A percentile compares a stretch with the other conserved stretches of the same genome.
These are phyloP conservation scores for Psidium friedrichsthalianum DNA, from an alignment of 345 rosid genomes.

Conservation along the genomic window DNA sequence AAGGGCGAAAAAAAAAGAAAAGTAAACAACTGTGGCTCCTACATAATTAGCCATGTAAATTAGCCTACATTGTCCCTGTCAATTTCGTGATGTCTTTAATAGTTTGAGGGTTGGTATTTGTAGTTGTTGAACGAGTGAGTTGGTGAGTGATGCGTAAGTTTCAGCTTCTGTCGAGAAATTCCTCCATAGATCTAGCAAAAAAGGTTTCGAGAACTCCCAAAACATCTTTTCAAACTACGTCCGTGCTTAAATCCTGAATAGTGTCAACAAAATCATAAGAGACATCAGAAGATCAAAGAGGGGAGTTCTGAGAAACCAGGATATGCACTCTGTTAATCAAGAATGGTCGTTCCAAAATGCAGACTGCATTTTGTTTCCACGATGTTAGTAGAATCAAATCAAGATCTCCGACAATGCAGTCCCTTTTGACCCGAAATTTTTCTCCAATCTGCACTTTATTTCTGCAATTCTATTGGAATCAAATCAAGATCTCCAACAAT, in stretches of 20 bases:
- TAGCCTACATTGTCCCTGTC: neutral
- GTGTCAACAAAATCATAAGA: neutral
- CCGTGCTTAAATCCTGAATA: neutral
- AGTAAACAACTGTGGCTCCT: neutral
- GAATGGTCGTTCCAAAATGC: neutral
- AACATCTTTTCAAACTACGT: neutral
- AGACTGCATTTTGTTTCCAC: neutral
- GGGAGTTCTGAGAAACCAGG: neutral
- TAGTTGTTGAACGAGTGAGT: neutral
- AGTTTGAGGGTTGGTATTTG: neutral
- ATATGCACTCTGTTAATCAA: neutral
- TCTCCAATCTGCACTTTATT: neutral
- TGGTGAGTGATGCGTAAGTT: neutral
- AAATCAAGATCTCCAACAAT: neutral
- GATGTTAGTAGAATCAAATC: neutral
- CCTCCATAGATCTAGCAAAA: neutral
- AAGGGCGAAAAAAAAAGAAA: neutral
- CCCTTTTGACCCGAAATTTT: neutral
- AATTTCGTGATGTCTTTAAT: neutral
- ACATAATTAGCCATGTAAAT: neutral
- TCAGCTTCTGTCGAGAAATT: neutral
- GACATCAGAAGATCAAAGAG: neutral
- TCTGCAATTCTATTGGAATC: neutral
- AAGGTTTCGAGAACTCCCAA: neutral
- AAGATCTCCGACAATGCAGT: neutral